These are phyloP conservation scores for Chamaecrista fasciculata DNA, from an alignment of 306 rosid genomes.

Conservation along the genomic window DNA sequence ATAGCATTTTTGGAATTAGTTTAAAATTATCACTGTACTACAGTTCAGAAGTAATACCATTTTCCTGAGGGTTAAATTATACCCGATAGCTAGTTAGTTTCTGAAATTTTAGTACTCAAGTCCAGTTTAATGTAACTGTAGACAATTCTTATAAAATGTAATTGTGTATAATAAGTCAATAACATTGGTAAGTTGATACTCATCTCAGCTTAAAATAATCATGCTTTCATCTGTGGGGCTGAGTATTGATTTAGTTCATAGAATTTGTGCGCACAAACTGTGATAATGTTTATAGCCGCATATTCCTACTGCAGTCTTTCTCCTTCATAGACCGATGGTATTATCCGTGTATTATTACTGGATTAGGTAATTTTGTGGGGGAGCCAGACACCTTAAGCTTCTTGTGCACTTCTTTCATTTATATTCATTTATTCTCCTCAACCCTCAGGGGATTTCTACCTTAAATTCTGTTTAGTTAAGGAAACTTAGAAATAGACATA, in stretches of 20 bases:
- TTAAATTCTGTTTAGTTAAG: background rate
- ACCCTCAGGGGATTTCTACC: background rate
- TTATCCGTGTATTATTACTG: background rate
- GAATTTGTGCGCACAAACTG: background rate
- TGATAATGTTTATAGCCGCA: background rate
- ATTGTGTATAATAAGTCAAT: too few relatives aligned
- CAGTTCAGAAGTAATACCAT: conserved; percentile 14
- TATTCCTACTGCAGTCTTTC: background rate
- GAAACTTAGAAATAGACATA: background rate
- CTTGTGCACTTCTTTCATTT: background rate
- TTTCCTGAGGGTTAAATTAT: conserved; percentile 19
- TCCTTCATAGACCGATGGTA: background rate
- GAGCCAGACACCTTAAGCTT: background rate
- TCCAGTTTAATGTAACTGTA: background rate
- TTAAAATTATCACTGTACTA: background rate
- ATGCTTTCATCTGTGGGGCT: background rate
- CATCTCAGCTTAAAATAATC: background rate
- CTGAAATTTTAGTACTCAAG: background rate
- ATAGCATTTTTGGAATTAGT: conserved; percentile 5
- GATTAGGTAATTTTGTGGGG: background rate
- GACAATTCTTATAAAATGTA: background rate
- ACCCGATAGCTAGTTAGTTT: background rate
- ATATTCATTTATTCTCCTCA: background rate
- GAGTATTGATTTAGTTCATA: background rate
- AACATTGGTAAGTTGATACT: background rate